Evolutionary conservation across 495 filamentous ascomycete genomes (phyloP).

Genomic region (Clohesyomyces aquaticus): DNA sequence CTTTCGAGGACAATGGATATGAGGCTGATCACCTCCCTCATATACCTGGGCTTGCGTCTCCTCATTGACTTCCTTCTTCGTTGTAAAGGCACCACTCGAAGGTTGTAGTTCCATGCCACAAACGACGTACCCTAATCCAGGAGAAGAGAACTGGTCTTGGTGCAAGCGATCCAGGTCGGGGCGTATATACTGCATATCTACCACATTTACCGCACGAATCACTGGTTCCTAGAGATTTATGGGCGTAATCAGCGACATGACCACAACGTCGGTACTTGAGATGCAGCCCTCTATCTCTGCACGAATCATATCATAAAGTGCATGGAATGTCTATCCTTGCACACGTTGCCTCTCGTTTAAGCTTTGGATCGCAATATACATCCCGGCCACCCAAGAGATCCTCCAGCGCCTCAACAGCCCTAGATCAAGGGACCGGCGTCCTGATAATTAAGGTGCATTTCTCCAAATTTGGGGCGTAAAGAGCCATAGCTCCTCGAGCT

Average conservation of each 20-base stretch:
- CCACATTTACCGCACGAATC: not conserved
- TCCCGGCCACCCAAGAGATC: constrained; percentile 4
- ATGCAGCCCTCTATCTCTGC: not conserved
- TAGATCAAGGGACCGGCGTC: constrained; percentile 12
- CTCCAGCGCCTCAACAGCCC: constrained; percentile 10
- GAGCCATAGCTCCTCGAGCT: too few relatives aligned
- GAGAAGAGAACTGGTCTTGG: not conserved
- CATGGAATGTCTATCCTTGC: not conserved
- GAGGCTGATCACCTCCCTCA: too few relatives aligned
- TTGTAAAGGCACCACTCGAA: too few relatives aligned
- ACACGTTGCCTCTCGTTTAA: not conserved
- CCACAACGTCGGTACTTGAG: not conserved
- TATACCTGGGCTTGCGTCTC: too few relatives aligned
- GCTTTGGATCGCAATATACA: constrained; percentile 1
- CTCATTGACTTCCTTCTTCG: too few relatives aligned
- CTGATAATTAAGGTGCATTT: constrained; percentile 20
- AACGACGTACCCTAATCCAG: not conserved
- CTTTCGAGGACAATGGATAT: too few relatives aligned
- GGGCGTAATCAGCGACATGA: not conserved
- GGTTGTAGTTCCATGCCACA: too few relatives aligned
- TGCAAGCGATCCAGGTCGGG: not conserved
- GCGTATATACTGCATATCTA: not conserved
- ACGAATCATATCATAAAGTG: not conserved
- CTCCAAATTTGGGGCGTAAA: not conserved
- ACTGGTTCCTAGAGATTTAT: not conserved